Base-by-base conservation (phyloP, 2,329 filamentous ascomycete genomes). In the Phaeosphaeria sp. region DNA sequence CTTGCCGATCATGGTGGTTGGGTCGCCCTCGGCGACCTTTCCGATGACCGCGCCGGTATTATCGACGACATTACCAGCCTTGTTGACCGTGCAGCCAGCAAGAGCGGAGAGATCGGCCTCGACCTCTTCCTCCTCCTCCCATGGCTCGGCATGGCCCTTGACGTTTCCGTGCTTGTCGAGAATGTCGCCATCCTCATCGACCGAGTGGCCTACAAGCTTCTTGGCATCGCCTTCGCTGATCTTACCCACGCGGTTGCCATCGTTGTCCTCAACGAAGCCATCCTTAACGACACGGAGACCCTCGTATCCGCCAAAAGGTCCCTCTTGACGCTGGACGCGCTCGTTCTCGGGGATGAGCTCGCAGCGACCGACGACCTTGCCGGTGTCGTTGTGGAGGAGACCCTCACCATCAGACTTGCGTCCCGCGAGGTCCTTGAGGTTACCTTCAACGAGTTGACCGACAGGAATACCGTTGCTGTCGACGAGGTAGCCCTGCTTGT, bases 101-200 rank as follows among this genome's bases (percentile, higher is more conserved):
- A 89, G 82, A n/a, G 80, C 76, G 21, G 84, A 87, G n/a, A 87
- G 78, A 63, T 88, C 86, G 8, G 79, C 81, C 64, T 81, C 79
- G 55, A 72, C 77, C 43, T 75, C 79, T 67, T 85, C 84, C 55
- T 77, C 77, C 59, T 81, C 78, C 58, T 84, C 80, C 53, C 81
- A 86, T 3, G 83, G 84, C 69, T 86, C 84, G n/a, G 82, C 84
- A 56, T 84, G 83, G 30, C 84, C 84, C 75, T 86, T 86, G 64
- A 84, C 81, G 58, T 85, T 86, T 56, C 85, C 87, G 71, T 92
- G 93, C 74, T 87, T 88, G 80, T 95, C 92, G 55, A 91, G 82
- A 30, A 96, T 87, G 56, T 95, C 91, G 39, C 92, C 92, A 62
- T 96, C 91, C 60, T 92, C 89, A 56, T 95, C 92, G 18, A 95